Conservation (phyloP, 2,329 filamentous ascomycete species). For the Alternaria sp. region DNA sequence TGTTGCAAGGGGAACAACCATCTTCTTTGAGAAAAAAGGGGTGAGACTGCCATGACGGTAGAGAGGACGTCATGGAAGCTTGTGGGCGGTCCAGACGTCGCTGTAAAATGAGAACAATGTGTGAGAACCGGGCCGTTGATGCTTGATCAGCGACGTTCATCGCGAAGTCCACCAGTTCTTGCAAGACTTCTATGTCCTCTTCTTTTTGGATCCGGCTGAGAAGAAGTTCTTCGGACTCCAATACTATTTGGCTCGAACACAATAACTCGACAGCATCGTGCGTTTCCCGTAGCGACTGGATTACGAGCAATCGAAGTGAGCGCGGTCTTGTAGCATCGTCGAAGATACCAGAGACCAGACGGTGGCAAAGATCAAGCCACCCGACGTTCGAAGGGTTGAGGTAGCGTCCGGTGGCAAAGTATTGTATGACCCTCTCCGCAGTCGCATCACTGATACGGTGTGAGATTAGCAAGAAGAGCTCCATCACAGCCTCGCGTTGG, state of each 20-base stretch:
- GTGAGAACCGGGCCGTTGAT: conserved; percentile 66
- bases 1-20: conserved; percentile 68
- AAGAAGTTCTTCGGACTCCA: conserved; percentile 68
- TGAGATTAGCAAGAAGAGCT: conserved; percentile 71
- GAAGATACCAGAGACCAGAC: conserved; percentile 71
- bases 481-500: conserved; percentile 72
- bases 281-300: conserved; percentile 66
- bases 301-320: conserved; percentile 68
- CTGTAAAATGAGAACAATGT: conserved; percentile 55
- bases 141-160: conserved; percentile 70
- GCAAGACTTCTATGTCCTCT: conserved; percentile 70
- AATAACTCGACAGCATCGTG: conserved; percentile 63
- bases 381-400: conserved; percentile 75
- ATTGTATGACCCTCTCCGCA: conserved; percentile 70
- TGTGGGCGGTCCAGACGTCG: conserved; percentile 38
- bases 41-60: conserved; percentile 29
- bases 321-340: conserved; percentile 68
- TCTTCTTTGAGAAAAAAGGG: conserved; percentile 23
- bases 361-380: conserved; percentile 71
- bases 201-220: conserved; percentile 70
- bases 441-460: conserved; percentile 70
- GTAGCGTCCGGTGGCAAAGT: conserved; percentile 73
- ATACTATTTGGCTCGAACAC: conserved; percentile 65
- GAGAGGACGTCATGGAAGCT: conserved; percentile 24
- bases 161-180: conserved; percentile 71